These are phyloP conservation scores for Ilex asprella DNA, from an alignment of 257 asterid species.

Conservation along the genomic window DNA sequence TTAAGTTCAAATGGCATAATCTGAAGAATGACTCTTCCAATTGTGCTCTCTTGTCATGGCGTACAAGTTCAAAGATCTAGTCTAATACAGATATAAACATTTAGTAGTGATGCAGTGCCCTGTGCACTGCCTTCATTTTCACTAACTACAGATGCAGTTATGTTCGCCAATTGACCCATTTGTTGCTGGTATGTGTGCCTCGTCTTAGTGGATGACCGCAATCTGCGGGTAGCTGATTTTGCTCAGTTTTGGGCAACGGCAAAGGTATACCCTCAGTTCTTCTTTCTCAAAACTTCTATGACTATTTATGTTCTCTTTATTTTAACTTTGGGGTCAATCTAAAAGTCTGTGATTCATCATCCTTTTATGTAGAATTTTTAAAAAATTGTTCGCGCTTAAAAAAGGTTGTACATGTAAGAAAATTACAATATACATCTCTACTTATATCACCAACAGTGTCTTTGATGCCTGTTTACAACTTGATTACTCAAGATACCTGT, in stretches of 20 bases:
- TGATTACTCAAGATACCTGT: no score
- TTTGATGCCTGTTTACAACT: no score
- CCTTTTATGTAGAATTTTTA: conserved; percentile 15
- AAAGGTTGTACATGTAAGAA: conserved; percentile 1
- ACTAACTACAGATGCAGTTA: conserved; percentile 92
- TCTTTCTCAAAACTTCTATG: conserved; percentile 42
- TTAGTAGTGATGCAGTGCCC: conserved; percentile 84
- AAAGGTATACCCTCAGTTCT: conserved; percentile 88
- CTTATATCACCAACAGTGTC: no score
- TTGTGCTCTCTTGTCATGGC: conserved; percentile 28
- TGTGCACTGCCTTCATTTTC: conserved; percentile 75
- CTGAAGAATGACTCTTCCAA: conserved; percentile 16
- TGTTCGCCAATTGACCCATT: conserved; percentile 92
- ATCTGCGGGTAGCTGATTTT: conserved; percentile 99
- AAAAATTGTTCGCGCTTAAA: conserved; percentile 6
- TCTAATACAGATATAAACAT: conserved; percentile 31
- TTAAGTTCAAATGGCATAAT: conserved; percentile 17
- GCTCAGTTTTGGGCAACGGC: conserved; percentile 99
- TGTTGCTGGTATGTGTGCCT: conserved; percentile 97
- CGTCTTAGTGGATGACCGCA: conserved; percentile 99
- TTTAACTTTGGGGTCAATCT: conserved; percentile 27
- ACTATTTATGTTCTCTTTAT: conserved; percentile 29
- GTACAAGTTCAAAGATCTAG: conserved; percentile 35
- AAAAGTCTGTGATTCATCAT: conserved; percentile 22
- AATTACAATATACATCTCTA: no score